Evolutionary conservation across 192 early-diverging fungal genomes (phyloP), one percentile per base, ranked within the genome.

Genomic region (Coemansia sp.): DNA sequence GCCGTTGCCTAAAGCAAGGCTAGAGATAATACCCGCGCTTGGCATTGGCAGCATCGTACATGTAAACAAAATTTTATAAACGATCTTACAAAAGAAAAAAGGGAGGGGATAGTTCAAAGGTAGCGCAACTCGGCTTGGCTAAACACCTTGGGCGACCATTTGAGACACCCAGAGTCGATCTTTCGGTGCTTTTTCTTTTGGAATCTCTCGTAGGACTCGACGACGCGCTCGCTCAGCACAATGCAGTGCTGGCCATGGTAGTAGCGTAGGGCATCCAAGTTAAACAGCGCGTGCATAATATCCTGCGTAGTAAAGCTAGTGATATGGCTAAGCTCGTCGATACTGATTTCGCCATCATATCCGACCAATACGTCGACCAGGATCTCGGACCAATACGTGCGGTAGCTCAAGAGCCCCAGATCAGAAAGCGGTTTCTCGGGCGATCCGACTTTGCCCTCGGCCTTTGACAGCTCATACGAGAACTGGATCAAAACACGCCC

Each of bases 391-490:
- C 98, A 99, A 85, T 94, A 99, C 4, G 95, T 92, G 36, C 97
- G 93, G 75, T 99, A 99, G 13, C 92, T 93, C 38, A 98, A 68
- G 40, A 98, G 81, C 0, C 97, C 98, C 66, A 99, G 86, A 80
- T 99, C 98, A 0, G 98, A 99, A 3, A 99, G 84, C 10, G 98
- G 98, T 58, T 99, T 99, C 64, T 99, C 98, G 0, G 98, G 98
- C 20, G 95, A 97, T 29, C 98, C 98, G 6, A 94, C 81, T 72
- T 95, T 92, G 40, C 92, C 93, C 80, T 99, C 98, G 9, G 92
- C 90, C 71, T 94, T 94, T 33, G 95, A 96, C 52, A 99, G 87
- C 81, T 95, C 95, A 72, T 99, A 99, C n/a, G 94, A 95, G 67
- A 99, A 99, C 41, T 89, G 87, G 65, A 99, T 99, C 65, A 99